Evolutionary conservation across 176 grass and related monocot species (phyloP), one percentile per base, ranked within the genome.

Genomic region (Aegilops sharonensis): DNA sequence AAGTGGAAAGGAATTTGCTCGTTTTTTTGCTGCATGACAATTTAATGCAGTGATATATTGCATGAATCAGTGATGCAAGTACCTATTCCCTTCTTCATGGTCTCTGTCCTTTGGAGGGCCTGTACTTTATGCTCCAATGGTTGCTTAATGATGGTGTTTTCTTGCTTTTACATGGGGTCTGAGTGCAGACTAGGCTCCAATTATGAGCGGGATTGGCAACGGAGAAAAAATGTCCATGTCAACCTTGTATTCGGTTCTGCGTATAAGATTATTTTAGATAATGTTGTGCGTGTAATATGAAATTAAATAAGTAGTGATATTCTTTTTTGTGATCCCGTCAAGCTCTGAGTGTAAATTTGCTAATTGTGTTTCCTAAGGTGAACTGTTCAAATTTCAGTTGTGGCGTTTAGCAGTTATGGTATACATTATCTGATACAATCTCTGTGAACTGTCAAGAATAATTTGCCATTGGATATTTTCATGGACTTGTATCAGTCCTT

Each of bases 71-170:
- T 83, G n/a, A 27, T 83, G 54, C 81, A 18, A 83, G 31, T 83
- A 40, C 13, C n/a, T 42, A 45, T 43, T 43, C 15, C 15, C 42
- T 31, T 31, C 32, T 42, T 39, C 36, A 9, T 72, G 5, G 52
- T 43, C 17, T 61, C 34, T 61, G 35, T 73, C 17, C 12, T 72
- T 81, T 60, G 52, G 13, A 24, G 78, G 78, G 11, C 43, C n/a
- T 79, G 60, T 18, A 73, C 70, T 63, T 40, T 81, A 50, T 81
- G 40, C 64, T 76, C 64, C 12, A 83, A 32, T 32, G 35, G 14
- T 83, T 76, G 25, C 17, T 83, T 83, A 77, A 60, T 66, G 79
- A 15, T 57, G 61, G 15, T 72, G 18, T 63, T 57, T 57, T 78
- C 11, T 45, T 85, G 43, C 11, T 81, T 80, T 75, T 7, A 9